Evolutionary conservation across 1,284 basidiomycete genomes (phyloP).

Genomic region (Cryptococcus depauperatus): DNA sequence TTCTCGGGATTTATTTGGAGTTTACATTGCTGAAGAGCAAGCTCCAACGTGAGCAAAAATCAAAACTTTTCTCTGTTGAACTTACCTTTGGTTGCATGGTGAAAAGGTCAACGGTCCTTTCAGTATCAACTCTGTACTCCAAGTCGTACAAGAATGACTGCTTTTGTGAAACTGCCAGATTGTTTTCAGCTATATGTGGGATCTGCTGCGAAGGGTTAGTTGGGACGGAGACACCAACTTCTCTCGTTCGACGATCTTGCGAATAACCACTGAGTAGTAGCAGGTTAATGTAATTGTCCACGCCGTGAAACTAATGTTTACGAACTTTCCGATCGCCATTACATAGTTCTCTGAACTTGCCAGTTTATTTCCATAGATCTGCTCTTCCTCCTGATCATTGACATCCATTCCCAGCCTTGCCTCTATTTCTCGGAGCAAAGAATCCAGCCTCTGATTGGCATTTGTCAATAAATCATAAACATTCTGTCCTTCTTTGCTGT

Average conservation of each 20-base stretch:
- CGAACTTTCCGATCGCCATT: no score
- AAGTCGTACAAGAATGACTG: conserved; percentile 60
- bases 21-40: conserved; percentile 66
- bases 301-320: no score
- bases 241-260: no score
- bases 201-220: no score
- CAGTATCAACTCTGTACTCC: conserved; percentile 70
- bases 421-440: conserved; percentile 61
- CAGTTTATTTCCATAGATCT: neutral
- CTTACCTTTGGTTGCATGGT: conserved; percentile 88
- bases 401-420: conserved; percentile 49
- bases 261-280: no score
- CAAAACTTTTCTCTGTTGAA: neutral
- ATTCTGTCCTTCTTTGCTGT: conserved; percentile 75
- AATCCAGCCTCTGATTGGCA: conserved; percentile 74
- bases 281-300: no score
- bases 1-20: conserved; percentile 79
- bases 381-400: conserved; percentile 25
- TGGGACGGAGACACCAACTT: no score
- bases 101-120: conserved; percentile 83
- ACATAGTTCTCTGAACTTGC: no score
- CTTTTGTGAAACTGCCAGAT: conserved; percentile 19
- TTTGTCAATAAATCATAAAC: conserved; percentile 74
- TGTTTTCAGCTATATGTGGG: no score
- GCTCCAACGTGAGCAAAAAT: neutral